phyloP scores from a whole-genome alignment of 495 filamentous ascomycete genomes.

The Thermothielavioides terrestris region DNA sequence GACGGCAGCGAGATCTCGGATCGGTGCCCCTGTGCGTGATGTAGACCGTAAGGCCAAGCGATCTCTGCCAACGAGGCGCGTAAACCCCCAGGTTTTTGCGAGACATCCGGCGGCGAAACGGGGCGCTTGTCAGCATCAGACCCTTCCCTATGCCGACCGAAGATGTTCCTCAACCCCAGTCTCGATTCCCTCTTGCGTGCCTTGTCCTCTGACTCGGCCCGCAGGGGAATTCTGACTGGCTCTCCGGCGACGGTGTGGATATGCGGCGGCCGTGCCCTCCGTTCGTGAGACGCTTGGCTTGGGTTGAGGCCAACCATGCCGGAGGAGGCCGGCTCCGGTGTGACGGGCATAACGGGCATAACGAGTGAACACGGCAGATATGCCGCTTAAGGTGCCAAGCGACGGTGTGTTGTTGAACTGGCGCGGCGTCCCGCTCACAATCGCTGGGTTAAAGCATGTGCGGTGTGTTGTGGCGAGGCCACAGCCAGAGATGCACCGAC shows the following conservation, averaged over 20 bases:
- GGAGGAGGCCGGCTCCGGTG: slow-evolving; percentile 12
- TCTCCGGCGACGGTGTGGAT: slow-evolving; percentile 10
- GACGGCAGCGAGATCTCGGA: slow-evolving; percentile 33
- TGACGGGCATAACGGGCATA: slow-evolving; percentile 15
- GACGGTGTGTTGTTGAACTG: not conserved
- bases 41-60: slow-evolving; percentile 34
- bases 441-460: not conserved
- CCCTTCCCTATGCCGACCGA: not conserved
- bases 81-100: slow-evolving; percentile 27
- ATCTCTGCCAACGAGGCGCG: slow-evolving; percentile 38
- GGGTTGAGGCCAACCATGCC: slow-evolving; percentile 15
- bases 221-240: slow-evolving; percentile 18
- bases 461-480: not conserved
- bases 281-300: slow-evolving; percentile 11
- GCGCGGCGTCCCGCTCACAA: not conserved
- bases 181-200: slow-evolving; percentile 38
- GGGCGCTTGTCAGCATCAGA: slow-evolving; percentile 19
- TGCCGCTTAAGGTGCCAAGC: not conserved
- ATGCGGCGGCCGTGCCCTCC: slow-evolving; percentile 20
- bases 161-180: slow-evolving; percentile 37
- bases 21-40: slow-evolving; percentile 21
- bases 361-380: slow-evolving; percentile 6
- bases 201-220: slow-evolving; percentile 20
- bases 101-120: slow-evolving; percentile 10
- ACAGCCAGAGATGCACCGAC: not conserved